Conservation (phyloP, 768 basidiomycete species). For the Tylopilus felleus region DNA sequence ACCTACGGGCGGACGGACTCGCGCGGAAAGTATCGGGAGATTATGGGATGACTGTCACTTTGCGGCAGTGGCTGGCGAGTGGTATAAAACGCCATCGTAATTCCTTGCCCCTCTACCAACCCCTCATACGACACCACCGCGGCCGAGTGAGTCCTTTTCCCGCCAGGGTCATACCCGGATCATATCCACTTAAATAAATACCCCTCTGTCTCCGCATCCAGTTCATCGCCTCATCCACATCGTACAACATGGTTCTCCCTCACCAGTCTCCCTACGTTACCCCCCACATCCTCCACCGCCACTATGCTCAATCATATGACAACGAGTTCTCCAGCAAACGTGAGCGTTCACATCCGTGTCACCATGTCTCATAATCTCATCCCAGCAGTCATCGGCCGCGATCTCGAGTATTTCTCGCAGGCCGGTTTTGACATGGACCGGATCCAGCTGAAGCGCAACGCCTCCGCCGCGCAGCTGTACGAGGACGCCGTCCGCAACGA, state of each 20-base stretch:
- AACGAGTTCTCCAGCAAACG: slow-evolving; percentile 56
- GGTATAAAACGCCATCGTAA: slow-evolving; percentile 27
- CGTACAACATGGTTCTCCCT: slow-evolving; percentile 57
- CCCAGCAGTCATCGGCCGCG: slow-evolving; percentile 76
- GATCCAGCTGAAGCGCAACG: slow-evolving; percentile 94
- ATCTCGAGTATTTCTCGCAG: slow-evolving; percentile 96
- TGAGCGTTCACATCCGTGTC: slow-evolving; percentile 35
- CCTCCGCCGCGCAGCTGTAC: slow-evolving; percentile 84
- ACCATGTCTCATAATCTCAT: slow-evolving; percentile 8
- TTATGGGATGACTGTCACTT: slow-evolving; percentile 33
- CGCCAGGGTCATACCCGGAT: slow-evolving; percentile 22
- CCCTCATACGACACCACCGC: slow-evolving; percentile 2
- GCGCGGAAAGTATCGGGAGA: slow-evolving; percentile 24
- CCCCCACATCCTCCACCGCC: slow-evolving; percentile 84
- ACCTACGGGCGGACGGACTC: slow-evolving; percentile 21
- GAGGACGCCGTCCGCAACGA: slow-evolving; percentile 99
- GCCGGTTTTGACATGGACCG: slow-evolving; percentile 99
- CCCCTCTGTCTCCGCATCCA: background rate
- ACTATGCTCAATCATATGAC: slow-evolving; percentile 76
- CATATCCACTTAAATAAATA: slow-evolving; percentile 19
- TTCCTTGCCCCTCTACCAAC: slow-evolving; percentile 3
- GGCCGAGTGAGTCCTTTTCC: slow-evolving; percentile 21
- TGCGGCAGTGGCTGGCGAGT: slow-evolving; percentile 17
- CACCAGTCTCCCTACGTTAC: slow-evolving; percentile 83
- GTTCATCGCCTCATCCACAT: background rate